Base-by-base conservation (phyloP, 495 filamentous ascomycete genomes). In the Penicillium coffeae region DNA sequence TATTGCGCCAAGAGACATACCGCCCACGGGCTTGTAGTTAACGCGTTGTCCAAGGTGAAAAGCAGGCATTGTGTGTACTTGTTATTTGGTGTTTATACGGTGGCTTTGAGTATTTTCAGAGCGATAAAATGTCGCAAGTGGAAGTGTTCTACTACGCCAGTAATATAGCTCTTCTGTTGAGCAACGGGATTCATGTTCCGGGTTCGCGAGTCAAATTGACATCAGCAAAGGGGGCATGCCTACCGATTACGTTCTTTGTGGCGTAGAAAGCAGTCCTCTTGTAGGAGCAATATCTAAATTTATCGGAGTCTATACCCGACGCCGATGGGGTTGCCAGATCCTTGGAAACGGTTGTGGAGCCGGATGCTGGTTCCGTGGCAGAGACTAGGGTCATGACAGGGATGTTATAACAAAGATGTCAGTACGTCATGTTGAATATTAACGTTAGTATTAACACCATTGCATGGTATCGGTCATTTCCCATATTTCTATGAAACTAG, bases 21-120 rank as follows among this genome's bases (percentile, higher is more conserved):
- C 66, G 14, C 64, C 62, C 7, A 69, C 66, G 32, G 66, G 64
- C 52, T 62, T 68, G 52, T 69, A 69, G 35, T 48, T 60, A 30
- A 69, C 62, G 35, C 42, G 40, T 13, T 69, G 50, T 45, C 64
- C 64, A 42, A 61, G 33, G 3, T 41, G 42, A 47, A 49, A 68
- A 13, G 25, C 42, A 35, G 62, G 60, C 66, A 69, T 69, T 21
- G 22, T 49, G 6, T 12, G 13, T 19, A n/a, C 18, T 7, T 12
- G 15, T 9, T 18, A 1, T 19, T 38, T 32, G 8, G 22, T 34
- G 7, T 33, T 2, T 15, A 43, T 21, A n/a, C 19, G 27, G 14
- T 38, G 18, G 15, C 34, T 2, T n/a, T 36, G 45, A 8, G 35
- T 35, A 6, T 10, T 39, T 48, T 40, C 21, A 15, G 21, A n/a